Evolutionary conservation across 2,329 filamentous ascomycete genomes (phyloP), one percentile per base, ranked within the genome.

Genomic region (Talaromyces piceae): DNA sequence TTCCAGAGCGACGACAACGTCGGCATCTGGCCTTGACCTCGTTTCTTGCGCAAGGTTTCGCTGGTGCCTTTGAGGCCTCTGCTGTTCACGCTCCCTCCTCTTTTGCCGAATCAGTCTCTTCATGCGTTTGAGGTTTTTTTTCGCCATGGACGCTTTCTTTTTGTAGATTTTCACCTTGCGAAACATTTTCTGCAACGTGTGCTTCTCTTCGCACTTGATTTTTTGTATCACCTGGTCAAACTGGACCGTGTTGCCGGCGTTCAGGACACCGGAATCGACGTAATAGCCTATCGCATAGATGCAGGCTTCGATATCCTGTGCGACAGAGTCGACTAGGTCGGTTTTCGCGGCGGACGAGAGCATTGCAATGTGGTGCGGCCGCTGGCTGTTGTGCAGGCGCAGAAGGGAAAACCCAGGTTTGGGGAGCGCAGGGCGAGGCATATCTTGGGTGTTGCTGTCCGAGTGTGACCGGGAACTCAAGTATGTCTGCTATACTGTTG

Each of bases 391-490:
- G 47, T 53, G 41, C 22, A 53, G 47, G 26, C 51, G 51, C 11
- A 53, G 46, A 11, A 53, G n/a, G 20, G 51, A 53, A 16, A 49
- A 53, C 22, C 51, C 51, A 0, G 51, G 51, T 25, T 46, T 53
- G 27, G 51, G 51, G 7, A 39, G 39, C 5, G 51, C 47, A 30
- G 51, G 51, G 16, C 51, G 47, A 41, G 51, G 51, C 51, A 53
- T 53, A 5, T 43, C 49, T n/a, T 26, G 22, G n/a, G 23, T 18
- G 16, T 27, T 9, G 25, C n/a, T 41, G 13, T 12, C 20, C 20
- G 22, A 13, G n/a, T 8, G 27, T 20, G 13, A 13, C n/a, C 11
- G 8, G 6, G 4, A 9, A 16, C 11, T 23, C 11, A 23, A 28
- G 11, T 13, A 16, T 12, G 18, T 31, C 25, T 47, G 31, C 30